A percentile compares a stretch with the other conserved stretches of the same genome.
Evolutionary conservation across 2,329 filamentous ascomycete genomes (phyloP).

Genomic region (Fusarium albidum): DNA sequence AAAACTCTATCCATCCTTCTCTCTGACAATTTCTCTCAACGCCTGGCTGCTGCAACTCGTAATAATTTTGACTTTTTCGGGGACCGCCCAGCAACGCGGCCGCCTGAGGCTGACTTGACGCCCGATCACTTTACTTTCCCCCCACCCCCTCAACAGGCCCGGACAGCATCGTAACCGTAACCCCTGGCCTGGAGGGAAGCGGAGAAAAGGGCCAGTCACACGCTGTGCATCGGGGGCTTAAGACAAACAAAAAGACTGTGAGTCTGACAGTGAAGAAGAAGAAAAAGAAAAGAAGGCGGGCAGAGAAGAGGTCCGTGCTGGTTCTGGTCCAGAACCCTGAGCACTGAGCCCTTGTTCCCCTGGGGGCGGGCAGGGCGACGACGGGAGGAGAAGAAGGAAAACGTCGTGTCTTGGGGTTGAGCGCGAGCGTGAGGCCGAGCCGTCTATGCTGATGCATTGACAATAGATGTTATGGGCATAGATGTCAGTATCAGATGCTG

Average conservation of each 20-base stretch:
- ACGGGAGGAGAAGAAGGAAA: not conserved
- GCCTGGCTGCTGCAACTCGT: no score
- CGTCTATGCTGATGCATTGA: no score
- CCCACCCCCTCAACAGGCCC: no score
- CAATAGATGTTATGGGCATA: no score
- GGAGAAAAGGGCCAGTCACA: constrained; percentile 5
- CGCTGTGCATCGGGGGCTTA: constrained; percentile 12
- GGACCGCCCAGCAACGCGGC: no score
- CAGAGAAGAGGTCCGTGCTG: constrained; percentile 21
- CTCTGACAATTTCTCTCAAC: no score
- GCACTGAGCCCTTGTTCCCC: constrained; percentile 15
- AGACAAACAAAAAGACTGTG: no score
- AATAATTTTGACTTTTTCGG: no score
- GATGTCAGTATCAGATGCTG: not conserved
- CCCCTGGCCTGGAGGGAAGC: not conserved
- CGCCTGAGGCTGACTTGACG: no score
- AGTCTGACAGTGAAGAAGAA: constrained; percentile 13
- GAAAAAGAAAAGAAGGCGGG: constrained; percentile 19
- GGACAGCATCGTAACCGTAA: not conserved
- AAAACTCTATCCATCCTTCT: no score
- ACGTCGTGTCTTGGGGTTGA: constrained; percentile 7
- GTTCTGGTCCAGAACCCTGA: constrained; percentile 15
- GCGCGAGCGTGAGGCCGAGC: constrained; percentile 22
- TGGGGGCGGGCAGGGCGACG: no score
- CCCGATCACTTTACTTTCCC: no score